Percentiles rank a stretch among this genome's conserved stretches.
phyloP scores from a whole-genome alignment of 768 basidiomycete species.

The Auriscalpium vulgare region DNA sequence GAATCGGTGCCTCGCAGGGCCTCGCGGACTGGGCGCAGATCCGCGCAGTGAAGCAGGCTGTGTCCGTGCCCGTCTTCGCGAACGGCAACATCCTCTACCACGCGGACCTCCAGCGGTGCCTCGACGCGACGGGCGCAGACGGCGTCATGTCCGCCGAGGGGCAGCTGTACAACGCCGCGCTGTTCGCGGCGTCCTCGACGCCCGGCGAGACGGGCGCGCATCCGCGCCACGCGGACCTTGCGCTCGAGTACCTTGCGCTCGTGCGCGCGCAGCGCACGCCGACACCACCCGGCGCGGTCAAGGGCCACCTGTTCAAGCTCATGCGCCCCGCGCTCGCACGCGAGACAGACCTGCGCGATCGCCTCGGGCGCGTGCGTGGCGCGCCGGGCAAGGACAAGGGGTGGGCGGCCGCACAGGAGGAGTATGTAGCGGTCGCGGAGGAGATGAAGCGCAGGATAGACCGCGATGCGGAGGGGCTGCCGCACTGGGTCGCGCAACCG shows the following conservation, averaged over 20 bases:
- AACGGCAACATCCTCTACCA: conserved; percentile 93
- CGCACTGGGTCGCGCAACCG: conserved; percentile 69
- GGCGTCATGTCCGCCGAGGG: conserved; percentile 96
- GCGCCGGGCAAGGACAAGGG: neutral
- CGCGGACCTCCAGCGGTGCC: conserved; percentile 72
- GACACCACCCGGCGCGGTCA: conserved; percentile 69
- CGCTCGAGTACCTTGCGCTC: conserved; percentile 81
- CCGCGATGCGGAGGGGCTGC: conserved; percentile 51
- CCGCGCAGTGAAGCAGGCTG: conserved; percentile 81
- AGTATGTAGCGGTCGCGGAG: conserved; percentile 44
- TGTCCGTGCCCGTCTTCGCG: conserved; percentile 89
- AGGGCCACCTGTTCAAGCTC: conserved; percentile 91
- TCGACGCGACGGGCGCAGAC: conserved; percentile 80
- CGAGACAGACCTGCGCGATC: conserved; percentile 67
- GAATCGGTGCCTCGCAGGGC: conserved; percentile 37
- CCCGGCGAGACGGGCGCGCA: conserved; percentile 34
- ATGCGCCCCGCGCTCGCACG: conserved; percentile 66
- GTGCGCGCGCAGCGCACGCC: conserved; percentile 62
- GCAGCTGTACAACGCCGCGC: conserved; percentile 83
- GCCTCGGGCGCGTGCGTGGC: conserved; percentile 44
- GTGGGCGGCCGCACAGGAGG: neutral
- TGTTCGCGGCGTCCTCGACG: conserved; percentile 39
- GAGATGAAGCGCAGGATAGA: conserved; percentile 57
- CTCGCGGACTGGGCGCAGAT: conserved; percentile 89
- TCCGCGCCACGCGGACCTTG: conserved; percentile 55